Percentiles rank a stretch among this genome's conserved stretches.
Evolutionary conservation across 257 asterid genomes (phyloP).

Genomic region (Solanum peruvianum): DNA sequence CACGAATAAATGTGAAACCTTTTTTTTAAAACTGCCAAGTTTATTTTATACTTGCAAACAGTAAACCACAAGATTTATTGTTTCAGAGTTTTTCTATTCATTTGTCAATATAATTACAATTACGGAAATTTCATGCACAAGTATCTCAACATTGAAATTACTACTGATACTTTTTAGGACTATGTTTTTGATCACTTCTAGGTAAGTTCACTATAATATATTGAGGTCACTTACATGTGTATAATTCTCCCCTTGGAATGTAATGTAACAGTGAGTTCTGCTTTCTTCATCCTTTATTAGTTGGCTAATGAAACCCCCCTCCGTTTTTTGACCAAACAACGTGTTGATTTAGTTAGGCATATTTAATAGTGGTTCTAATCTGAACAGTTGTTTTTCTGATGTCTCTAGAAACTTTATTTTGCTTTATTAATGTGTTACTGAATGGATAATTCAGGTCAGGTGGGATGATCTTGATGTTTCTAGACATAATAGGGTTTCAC

Average conservation of each 20-base stretch:
- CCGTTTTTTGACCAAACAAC: neutral
- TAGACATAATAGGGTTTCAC: slow-evolving; percentile 75
- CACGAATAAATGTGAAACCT: neutral
- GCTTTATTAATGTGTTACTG: neutral
- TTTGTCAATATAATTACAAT: neutral
- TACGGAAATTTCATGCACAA: neutral
- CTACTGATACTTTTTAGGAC: neutral
- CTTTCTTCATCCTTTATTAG: neutral
- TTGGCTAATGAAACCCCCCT: neutral
- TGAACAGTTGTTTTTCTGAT: neutral
- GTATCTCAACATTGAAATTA: neutral
- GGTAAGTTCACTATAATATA: neutral
- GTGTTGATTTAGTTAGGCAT: neutral
- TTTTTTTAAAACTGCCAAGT: neutral
- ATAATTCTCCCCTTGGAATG: neutral
- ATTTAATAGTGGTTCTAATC: neutral
- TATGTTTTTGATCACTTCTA: neutral
- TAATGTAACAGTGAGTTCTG: neutral
- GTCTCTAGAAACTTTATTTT: neutral
- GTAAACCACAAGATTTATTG: neutral
- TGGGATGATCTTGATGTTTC: slow-evolving; percentile 86
- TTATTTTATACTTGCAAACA: neutral
- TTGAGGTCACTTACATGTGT: neutral
- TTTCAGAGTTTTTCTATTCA: neutral
- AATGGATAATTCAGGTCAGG: slow-evolving; percentile 51